Conservation (phyloP, 768 basidiomycete species). For the Lepiota subincarnata region DNA sequence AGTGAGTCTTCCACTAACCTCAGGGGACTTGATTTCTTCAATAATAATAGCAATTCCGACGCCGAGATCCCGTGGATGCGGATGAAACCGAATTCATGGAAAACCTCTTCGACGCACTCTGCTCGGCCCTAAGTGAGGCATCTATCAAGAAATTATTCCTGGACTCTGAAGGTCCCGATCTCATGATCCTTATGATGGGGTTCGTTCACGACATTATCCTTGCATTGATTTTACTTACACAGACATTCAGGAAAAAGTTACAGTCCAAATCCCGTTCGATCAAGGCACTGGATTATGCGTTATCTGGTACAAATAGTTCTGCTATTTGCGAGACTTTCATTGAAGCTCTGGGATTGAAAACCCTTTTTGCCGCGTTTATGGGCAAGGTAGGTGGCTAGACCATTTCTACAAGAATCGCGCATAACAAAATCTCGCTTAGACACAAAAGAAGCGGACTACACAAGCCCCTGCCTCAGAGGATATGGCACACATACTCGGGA, state of each 20-base stretch:
- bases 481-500: slow-evolving; percentile 81
- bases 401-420: background rate
- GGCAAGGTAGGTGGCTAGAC: slow-evolving; percentile 63
- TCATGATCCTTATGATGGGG: slow-evolving; percentile 99
- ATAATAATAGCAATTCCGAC: slow-evolving; percentile 72
- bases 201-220: slow-evolving; percentile 32
- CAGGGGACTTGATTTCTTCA: slow-evolving; percentile 4
- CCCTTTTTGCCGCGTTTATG: slow-evolving; percentile 89
- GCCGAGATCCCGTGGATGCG: slow-evolving; percentile 75
- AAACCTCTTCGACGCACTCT: slow-evolving; percentile 87
- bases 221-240: background rate
- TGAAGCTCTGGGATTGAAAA: slow-evolving; percentile 83
- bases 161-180: slow-evolving; percentile 89
- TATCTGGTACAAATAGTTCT: slow-evolving; percentile 72
- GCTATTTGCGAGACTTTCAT: slow-evolving; percentile 80
- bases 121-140: slow-evolving; percentile 78
- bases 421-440: slow-evolving; percentile 22
- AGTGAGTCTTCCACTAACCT: slow-evolving; percentile 41
- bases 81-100: slow-evolving; percentile 99
- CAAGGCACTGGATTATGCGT: slow-evolving; percentile 88
- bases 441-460: slow-evolving; percentile 62
- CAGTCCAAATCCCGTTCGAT: slow-evolving; percentile 80
- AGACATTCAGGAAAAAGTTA: slow-evolving; percentile 63
- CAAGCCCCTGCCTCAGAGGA: slow-evolving; percentile 67
- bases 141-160: slow-evolving; percentile 79